phyloP scores from a whole-genome alignment of 768 basidiomycete species.

The Suillus americanus region DNA sequence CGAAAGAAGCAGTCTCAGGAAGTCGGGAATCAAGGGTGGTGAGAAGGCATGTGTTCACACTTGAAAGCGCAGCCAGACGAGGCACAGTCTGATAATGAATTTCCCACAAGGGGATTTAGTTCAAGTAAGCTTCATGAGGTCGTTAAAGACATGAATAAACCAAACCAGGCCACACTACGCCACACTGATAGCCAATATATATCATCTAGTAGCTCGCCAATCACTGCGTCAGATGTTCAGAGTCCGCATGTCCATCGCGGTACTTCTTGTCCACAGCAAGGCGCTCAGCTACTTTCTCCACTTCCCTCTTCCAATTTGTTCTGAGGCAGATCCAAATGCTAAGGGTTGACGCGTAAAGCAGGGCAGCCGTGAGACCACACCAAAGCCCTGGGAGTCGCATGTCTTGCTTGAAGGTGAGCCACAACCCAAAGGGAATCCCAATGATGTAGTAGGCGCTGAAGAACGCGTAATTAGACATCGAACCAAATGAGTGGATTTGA shows the following conservation, averaged over 20 bases:
- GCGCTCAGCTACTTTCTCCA: constrained; percentile 53
- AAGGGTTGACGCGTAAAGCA: constrained; percentile 56
- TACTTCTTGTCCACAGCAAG: constrained; percentile 43
- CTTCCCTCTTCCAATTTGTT: constrained; percentile 70
- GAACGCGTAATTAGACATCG: not conserved
- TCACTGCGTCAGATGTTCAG: not conserved
- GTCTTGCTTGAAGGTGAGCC: constrained; percentile 63
- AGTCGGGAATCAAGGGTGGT: not conserved
- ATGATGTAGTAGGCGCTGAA: constrained; percentile 74
- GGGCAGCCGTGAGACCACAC: constrained; percentile 70
- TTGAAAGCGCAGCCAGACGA: not conserved
- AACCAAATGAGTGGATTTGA: not conserved
- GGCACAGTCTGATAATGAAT: not conserved
- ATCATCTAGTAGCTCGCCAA: not conserved
- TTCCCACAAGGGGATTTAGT: not conserved
- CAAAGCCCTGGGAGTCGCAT: constrained; percentile 77
- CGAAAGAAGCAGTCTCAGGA: not conserved
- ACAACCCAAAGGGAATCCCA: constrained; percentile 81
- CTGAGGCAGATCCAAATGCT: constrained; percentile 51
- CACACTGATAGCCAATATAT: not conserved
- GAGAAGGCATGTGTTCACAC: not conserved
- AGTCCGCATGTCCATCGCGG: constrained; percentile 5
- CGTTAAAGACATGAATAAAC: not conserved
- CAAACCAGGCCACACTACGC: not conserved
- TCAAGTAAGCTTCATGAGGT: not conserved